Evolutionary conservation across 2,329 filamentous ascomycete species (phyloP).

Genomic region (Fusarium algeriense): DNA sequence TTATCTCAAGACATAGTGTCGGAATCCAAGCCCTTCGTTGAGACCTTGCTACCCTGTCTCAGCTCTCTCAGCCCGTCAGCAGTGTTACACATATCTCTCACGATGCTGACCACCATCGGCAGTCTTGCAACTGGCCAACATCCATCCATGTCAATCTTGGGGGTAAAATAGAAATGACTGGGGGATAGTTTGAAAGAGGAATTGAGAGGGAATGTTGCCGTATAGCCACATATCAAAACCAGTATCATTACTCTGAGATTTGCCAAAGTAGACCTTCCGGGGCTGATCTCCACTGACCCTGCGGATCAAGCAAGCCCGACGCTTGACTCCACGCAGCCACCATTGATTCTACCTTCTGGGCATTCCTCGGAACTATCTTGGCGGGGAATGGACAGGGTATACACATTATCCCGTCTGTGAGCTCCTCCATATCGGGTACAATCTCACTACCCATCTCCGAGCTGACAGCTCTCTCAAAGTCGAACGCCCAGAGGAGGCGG

Average conservation of each 20-base stretch:
- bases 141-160: too few species aligned
- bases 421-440: background rate
- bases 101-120: too few species aligned
- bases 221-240: too few species aligned
- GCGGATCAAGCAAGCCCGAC: background rate
- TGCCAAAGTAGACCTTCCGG: background rate
- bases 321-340: background rate
- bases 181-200: too few species aligned
- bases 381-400: background rate
- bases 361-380: background rate
- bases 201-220: rapidly evolving
- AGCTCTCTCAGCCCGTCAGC: background rate
- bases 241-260: rapidly evolving
- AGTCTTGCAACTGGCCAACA: too few species aligned
- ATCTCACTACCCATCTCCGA: rapidly evolving
- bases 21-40: background rate
- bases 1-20: background rate
- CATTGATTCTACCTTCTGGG: background rate
- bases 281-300: background rate
- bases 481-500: background rate
- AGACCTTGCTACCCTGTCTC: background rate
- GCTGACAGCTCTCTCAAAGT: background rate
- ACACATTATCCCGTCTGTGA: background rate
- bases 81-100: background rate
- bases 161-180: too few species aligned